Conservation (phyloP, 805 yeast genomes). For the Zygosaccharomyces pseudorouxii region DNA sequence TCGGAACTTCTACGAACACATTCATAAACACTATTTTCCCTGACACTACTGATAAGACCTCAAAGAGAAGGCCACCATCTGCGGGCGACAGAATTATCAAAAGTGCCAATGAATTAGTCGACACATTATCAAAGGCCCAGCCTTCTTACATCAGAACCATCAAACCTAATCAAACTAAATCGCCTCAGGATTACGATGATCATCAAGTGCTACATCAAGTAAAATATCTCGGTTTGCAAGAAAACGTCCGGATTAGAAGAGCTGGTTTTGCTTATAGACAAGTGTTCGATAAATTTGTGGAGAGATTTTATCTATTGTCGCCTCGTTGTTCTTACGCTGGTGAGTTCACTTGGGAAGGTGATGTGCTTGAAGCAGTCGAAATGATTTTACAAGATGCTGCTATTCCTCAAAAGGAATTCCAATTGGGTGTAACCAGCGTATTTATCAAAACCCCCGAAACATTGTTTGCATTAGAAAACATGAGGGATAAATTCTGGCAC, state of each 20-base stretch:
- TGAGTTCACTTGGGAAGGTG: conserved; percentile 63
- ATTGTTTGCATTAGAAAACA: conserved; percentile 86
- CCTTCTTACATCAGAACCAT: conserved; percentile 97
- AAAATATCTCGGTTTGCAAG: conserved; percentile 92
- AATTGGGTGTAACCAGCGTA: conserved; percentile 85
- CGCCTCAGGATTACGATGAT: conserved; percentile 84
- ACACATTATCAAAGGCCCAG: conserved; percentile 81
- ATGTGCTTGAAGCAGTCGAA: conserved; percentile 48
- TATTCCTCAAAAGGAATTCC: conserved; percentile 78
- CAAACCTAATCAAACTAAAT: conserved; percentile 91
- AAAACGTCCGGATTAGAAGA: conserved; percentile 94
- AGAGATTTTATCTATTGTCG: conserved; percentile 84
- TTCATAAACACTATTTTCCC: conserved; percentile 64
- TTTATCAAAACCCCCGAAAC: conserved; percentile 97
- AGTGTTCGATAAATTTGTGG: conserved; percentile 92
- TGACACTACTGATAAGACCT: conserved; percentile 56
- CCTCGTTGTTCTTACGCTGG: conserved; percentile 91
- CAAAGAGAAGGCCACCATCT: conserved; percentile 85
- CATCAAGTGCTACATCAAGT: conserved; percentile 92
- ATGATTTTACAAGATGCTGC: conserved; percentile 54
- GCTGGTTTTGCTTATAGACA: conserved; percentile 99
- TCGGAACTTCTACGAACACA: conserved; percentile 63
- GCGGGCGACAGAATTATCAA: conserved; percentile 92
- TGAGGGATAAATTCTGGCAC: conserved; percentile 97
- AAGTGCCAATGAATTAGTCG: conserved; percentile 86